Conservation (phyloP, 2,329 filamentous ascomycete genomes). For the Boeremia exigua region DNA sequence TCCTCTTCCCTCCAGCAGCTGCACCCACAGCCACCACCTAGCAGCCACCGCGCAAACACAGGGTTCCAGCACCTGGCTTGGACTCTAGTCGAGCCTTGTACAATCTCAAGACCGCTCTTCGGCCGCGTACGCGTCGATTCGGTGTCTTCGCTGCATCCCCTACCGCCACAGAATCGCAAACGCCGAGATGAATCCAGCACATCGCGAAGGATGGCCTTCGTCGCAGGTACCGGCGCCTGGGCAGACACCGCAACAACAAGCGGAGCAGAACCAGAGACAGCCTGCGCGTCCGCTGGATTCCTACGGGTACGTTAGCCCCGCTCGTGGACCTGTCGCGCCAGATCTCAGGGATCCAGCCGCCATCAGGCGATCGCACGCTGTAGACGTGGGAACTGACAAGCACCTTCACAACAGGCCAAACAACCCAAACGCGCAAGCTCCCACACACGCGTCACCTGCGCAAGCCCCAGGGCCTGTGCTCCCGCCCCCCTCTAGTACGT, state of each 20-base stretch:
- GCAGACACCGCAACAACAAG: constrained; percentile 45
- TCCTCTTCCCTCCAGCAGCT: constrained; percentile 30
- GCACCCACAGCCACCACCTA: constrained; percentile 20
- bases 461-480: constrained; percentile 47
- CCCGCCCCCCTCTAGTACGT: constrained; percentile 49
- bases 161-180: constrained; percentile 38
- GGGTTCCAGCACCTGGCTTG: constrained; percentile 2
- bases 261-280: constrained; percentile 44
- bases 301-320: constrained; percentile 42
- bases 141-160: constrained; percentile 22
- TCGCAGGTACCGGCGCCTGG: constrained; percentile 56
- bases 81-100: constrained; percentile 28
- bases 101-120: constrained; percentile 12
- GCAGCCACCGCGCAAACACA: constrained; percentile 22
- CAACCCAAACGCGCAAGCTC: constrained; percentile 41
- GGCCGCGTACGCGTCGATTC: constrained; percentile 25
- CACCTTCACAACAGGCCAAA: constrained; percentile 31
- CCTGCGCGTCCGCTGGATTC: constrained; percentile 42
- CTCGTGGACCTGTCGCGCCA: constrained; percentile 10
- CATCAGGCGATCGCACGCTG: constrained; percentile 18
- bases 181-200: constrained; percentile 50
- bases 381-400: constrained; percentile 27
- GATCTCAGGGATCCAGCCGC: constrained; percentile 26
- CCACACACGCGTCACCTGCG: constrained; percentile 44
- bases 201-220: constrained; percentile 50